These are phyloP conservation scores for Trapa bicornis DNA, from an alignment of 345 rosid species.

Conservation along the genomic window DNA sequence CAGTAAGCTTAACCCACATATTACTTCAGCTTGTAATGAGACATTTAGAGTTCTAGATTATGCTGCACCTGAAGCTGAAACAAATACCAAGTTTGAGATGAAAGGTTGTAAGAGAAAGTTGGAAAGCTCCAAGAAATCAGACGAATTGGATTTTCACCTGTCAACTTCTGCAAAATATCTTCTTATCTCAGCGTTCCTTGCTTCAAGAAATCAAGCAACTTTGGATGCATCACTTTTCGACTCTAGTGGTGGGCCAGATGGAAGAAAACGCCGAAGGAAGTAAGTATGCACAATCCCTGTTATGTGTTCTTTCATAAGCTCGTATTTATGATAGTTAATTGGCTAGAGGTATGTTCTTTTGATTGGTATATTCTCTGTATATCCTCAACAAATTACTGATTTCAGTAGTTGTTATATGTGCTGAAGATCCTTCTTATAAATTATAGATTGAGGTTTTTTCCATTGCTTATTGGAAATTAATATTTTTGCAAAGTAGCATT, in stretches of 20 bases:
- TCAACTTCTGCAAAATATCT: constrained; percentile 74
- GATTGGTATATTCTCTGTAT: not conserved
- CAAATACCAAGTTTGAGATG: constrained; percentile 23
- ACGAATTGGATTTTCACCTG: constrained; percentile 61
- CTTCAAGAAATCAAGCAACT: constrained; percentile 93
- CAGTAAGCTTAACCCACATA: constrained; percentile 47
- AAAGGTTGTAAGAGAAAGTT: constrained; percentile 23
- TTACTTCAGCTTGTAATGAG: constrained; percentile 54
- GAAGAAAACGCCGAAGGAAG: constrained; percentile 71
- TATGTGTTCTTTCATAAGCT: not conserved
- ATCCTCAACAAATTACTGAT: not conserved
- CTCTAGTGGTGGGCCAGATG: constrained; percentile 61
- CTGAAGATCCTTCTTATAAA: not conserved
- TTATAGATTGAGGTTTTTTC: not conserved
- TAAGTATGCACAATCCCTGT: constrained; percentile 22
- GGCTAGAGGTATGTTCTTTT: not conserved
- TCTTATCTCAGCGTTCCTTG: constrained; percentile 83
- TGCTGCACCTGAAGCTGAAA: constrained; percentile 27
- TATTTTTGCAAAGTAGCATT: not conserved
- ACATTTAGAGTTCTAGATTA: constrained; percentile 39
- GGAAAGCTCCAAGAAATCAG: constrained; percentile 25
- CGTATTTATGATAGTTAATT: not conserved
- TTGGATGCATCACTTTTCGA: constrained; percentile 88
- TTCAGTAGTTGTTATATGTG: not conserved
- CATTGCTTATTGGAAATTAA: too few species aligned